phyloP scores from a whole-genome alignment of 768 basidiomycete genomes.

The Boletales sp. region DNA sequence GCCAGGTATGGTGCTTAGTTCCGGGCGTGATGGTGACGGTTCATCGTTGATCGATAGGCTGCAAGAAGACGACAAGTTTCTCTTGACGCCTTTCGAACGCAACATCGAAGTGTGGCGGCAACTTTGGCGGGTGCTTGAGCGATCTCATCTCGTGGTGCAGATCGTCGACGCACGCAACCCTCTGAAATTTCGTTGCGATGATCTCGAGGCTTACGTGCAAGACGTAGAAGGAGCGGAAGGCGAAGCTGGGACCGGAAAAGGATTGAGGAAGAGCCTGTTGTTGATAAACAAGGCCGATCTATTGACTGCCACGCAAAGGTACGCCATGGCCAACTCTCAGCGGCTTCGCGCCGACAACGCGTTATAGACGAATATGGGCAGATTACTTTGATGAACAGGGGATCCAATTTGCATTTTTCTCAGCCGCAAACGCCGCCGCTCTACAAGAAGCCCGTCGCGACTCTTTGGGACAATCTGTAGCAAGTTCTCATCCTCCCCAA shows the following conservation, averaged over 20 bases:
- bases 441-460: constrained; percentile 72
- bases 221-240: constrained; percentile 85
- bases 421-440: constrained; percentile 83
- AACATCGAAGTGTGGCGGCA: constrained; percentile 99
- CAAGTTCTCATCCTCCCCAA: constrained; percentile 13
- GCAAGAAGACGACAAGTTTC: constrained; percentile 80
- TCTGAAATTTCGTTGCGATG: constrained; percentile 86
- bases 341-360: background rate
- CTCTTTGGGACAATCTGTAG: constrained; percentile 28
- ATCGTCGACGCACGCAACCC: constrained; percentile 98
- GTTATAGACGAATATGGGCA: constrained; percentile 81
- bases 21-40: background rate
- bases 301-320: constrained; percentile 85
- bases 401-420: constrained; percentile 87
- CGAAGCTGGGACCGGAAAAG: constrained; percentile 71
- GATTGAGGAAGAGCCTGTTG: constrained; percentile 70
- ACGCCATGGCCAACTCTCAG: constrained; percentile 8
- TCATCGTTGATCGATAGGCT: constrained; percentile 44
- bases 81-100: constrained; percentile 95
- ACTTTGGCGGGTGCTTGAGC: constrained; percentile 94
- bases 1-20: constrained; percentile 67
- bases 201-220: constrained; percentile 79
- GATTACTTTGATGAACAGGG: constrained; percentile 80
- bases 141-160: constrained; percentile 91
- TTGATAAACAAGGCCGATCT: constrained; percentile 97